Evolutionary conservation across 371 early-diverging fungal species (phyloP), one percentile per base, ranked within the genome.

Genomic region (Mucor mucedo): DNA sequence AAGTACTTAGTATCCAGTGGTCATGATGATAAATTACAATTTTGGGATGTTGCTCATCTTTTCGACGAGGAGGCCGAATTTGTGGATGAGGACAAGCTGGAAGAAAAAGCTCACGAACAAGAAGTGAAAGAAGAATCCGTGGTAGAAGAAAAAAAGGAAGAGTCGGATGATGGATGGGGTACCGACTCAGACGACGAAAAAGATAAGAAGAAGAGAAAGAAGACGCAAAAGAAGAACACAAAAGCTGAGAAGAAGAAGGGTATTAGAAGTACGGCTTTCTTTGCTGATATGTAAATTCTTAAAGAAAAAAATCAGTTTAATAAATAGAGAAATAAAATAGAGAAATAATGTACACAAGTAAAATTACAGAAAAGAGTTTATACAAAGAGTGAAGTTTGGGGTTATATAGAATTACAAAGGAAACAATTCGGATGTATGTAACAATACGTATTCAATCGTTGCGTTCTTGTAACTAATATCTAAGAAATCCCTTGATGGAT

Each of bases 21-120:
- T 32, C 97, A 96, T 67, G 98, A 97, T 69, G 77, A 87, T 44
- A 77, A 84, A 11, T 85, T 98, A 33, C 87, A 89, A 56, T 93
- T 97, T 70, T 98, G 96, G 97, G 84, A 89, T 68, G 84, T 78
- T 81, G 65, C 68, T 13, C 68, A 85, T 62, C 72, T 90, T 16
- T 85, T 86, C 38, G 72, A 67, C 21, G 65, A 68, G 33, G 60
- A 74, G 65, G 67, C 66, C 1, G 63, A 65, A 35, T 68, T 62
- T 9, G 68, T 60, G 14, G 68, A 55, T n/a, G 59, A 70, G 33
- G 66, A 69, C 5, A 64, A 69, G 9, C 44, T 57, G 11, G 73
- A 71, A 16, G 66, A 69, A 10, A 49, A 41, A 28, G 72, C 69
- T 8, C 58, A 55, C 29, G 80, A 83, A 33, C 63, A 72, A 9